phyloP scores from a whole-genome alignment of 768 basidiomycete species.

The Lanmaoa rubissima region DNA sequence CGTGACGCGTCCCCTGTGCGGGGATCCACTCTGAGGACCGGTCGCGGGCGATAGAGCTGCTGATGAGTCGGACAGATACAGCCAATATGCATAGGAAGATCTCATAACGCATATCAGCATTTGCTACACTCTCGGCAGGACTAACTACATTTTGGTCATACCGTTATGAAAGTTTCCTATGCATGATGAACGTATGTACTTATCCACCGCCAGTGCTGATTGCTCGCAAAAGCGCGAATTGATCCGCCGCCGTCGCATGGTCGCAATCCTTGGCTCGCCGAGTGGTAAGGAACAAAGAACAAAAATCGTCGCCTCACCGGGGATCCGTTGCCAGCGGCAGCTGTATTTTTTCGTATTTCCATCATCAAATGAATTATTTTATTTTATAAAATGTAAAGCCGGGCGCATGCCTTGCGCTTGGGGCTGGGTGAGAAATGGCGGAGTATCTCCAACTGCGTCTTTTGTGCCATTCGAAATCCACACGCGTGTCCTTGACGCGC shows the following conservation, averaged over 20 bases:
- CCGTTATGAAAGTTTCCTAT: neutral
- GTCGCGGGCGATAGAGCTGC: constrained; percentile 8
- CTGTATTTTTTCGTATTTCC: neutral
- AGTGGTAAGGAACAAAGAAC: neutral
- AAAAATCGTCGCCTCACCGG: neutral
- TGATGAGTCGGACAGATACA: neutral
- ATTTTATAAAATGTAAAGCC: too few species aligned
- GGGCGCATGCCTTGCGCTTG: too few species aligned
- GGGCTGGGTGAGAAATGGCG: constrained; percentile 21
- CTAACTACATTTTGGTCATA: neutral
- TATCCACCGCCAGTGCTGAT: too few species aligned
- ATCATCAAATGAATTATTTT: neutral
- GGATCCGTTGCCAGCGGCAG: neutral
- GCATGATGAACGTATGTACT: neutral
- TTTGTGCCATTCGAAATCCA: constrained; percentile 31
- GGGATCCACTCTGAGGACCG: neutral
- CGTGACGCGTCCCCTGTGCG: neutral
- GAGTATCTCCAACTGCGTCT: constrained; percentile 21
- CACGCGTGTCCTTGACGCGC: constrained; percentile 12
- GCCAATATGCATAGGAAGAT: neutral
- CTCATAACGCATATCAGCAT: neutral
- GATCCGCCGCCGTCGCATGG: constrained; percentile 25
- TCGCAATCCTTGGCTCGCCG: neutral
- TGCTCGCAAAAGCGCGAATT: neutral
- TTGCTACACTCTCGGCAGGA: neutral